Conservation (phyloP, 441 rosid genomes). For the Isatis lusitanica region DNA sequence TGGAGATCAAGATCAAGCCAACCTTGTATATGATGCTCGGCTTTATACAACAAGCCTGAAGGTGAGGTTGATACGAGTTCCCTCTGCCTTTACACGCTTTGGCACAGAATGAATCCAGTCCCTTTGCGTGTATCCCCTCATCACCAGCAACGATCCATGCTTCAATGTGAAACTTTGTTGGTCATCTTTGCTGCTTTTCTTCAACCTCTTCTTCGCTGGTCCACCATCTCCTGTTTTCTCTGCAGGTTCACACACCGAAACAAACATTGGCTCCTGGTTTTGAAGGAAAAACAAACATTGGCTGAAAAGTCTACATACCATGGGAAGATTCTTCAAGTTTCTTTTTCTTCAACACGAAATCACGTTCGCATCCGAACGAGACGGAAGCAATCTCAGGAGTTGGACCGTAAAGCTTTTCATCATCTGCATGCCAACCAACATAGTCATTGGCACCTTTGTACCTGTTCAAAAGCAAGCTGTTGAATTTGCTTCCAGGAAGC, state of each 20-base stretch:
- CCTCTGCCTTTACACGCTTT: slow-evolving; percentile 65
- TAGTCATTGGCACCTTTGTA: slow-evolving; percentile 80
- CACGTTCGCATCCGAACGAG: slow-evolving; percentile 87
- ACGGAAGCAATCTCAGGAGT: slow-evolving; percentile 83
- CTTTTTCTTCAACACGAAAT: slow-evolving; percentile 78
- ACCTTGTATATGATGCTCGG: slow-evolving; percentile 53
- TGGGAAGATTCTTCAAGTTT: slow-evolving; percentile 46
- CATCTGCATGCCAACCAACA: slow-evolving; percentile 91
- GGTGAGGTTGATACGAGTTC: slow-evolving; percentile 74
- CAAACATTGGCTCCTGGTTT: neutral
- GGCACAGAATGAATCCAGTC: slow-evolving; percentile 91
- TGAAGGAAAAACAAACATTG: neutral
- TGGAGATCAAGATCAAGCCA: neutral
- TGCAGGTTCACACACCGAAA: slow-evolving; percentile 9
- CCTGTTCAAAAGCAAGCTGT: slow-evolving; percentile 78
- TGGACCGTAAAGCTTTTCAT: slow-evolving; percentile 84
- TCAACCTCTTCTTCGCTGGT: slow-evolving; percentile 55
- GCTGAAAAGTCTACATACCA: slow-evolving; percentile 38
- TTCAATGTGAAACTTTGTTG: slow-evolving; percentile 54
- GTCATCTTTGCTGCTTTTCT: slow-evolving; percentile 40
- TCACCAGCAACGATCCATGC: slow-evolving; percentile 80
- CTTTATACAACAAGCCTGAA: slow-evolving; percentile 54
- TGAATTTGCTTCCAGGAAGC: slow-evolving; percentile 77
- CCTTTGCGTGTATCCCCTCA: slow-evolving; percentile 82
- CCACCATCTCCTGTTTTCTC: slow-evolving; percentile 43